Conservation (phyloP, 108 stramenopile genomes). For the Chaetoceros tenuissimus region DNA sequence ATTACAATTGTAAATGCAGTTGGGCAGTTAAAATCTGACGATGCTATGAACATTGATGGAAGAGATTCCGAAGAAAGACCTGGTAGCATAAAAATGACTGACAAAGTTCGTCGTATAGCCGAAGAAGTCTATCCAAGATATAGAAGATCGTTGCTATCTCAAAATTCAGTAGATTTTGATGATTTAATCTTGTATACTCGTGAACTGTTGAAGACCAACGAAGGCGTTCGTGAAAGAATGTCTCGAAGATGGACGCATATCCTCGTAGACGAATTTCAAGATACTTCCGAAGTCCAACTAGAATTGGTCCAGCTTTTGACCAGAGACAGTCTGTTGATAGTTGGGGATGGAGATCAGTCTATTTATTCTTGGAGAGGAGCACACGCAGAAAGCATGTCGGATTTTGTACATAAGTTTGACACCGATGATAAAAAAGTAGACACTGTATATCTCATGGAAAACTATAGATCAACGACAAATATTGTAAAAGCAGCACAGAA, state of each 20-base stretch:
- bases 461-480: conserved; percentile 59
- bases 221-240: conserved; percentile 31
- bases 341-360: conserved; percentile 79
- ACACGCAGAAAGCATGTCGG: conserved; percentile 53
- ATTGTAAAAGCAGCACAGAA: conserved; percentile 77
- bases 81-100: conserved; percentile 11
- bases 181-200: conserved; percentile 79
- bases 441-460: conserved; percentile 73
- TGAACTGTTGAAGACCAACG: conserved; percentile 43
- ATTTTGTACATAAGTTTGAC: conserved; percentile 46
- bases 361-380: conserved; percentile 84
- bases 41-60: conserved; percentile 6
- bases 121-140: conserved; percentile 46
- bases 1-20: conserved; percentile 53
- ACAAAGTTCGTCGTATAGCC: conserved; percentile 31
- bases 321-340: conserved; percentile 59
- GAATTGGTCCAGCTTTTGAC: conserved; percentile 67
- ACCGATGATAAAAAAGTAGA: conserved; percentile 24
- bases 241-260: conserved; percentile 68
- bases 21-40: conserved; percentile 24
- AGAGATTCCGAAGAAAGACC: not conserved
- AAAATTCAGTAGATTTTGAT: conserved; percentile 87
- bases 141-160: conserved; percentile 45
- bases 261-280: conserved; percentile 85
- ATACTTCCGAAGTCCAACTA: conserved; percentile 60